Base-by-base conservation (phyloP, 1,139 yeast genomes). In the Citeromyces siamensis region DNA sequence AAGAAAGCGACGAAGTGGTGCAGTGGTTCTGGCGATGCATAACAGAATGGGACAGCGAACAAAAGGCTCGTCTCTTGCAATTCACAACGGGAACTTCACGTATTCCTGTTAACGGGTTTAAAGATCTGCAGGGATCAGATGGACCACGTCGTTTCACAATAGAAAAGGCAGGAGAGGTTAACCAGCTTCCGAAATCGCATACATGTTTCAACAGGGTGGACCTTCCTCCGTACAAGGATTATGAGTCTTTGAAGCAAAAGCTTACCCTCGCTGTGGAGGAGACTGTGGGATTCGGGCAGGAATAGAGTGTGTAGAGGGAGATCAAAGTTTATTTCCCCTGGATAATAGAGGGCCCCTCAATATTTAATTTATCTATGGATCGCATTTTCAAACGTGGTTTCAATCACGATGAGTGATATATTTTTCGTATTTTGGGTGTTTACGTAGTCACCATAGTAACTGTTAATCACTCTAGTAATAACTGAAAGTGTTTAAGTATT, bases 21-120 rank as follows among this genome's bases (percentile, higher is more conserved):
- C 94, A 86, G 64, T 90, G 97, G 97, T 90, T 90, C 71, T 90
- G 98, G 98, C 77, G 75, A 59, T 81, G 94, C 62, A 78, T 93
- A 48, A 70, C 80, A 38, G 84, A 80, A 54, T 88, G 96, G 96
- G 97, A 88, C 56, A 75, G 88, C 38, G 98, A 90, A 60, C 96
- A 88, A 58, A 83, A 88, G 60, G 95, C 97, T 2, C 75, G 98
- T 59, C 67, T 90, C 53, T 66, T 90, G 51, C 98, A 93, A 61
- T 90, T 90, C 55, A 88, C 97, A 14, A 90, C 99, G 1, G 99
- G 99, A 67, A 90, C 98, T 2, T 85, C 96, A 18, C 82, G 99
- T 64, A 88, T 93, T 41, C 99, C 99, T 3, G 98, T 90, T 46
- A 90, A 90, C 59, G 99, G 99, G 32, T 90, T 90, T 67, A 90